Evolutionary conservation across 2,329 filamentous ascomycete genomes (phyloP), one percentile per base, ranked within the genome.

Genomic region (Pseudogymnoascus sp.): DNA sequence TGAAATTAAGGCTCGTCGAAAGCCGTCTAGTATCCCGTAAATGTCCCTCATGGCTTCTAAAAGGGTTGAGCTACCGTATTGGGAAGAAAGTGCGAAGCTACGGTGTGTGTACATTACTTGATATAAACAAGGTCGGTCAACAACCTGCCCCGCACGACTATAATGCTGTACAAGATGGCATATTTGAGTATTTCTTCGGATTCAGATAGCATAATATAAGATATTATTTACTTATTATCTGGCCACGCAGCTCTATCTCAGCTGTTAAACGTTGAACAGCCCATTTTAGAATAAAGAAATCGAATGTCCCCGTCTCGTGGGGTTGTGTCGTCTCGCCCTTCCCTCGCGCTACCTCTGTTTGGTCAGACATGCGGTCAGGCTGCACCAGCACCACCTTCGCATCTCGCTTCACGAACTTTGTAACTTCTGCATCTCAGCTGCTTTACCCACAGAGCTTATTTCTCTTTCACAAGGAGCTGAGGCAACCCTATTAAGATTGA

Each of bases 321-420:
- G 46, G 50, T 56, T 13, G 50, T 33, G 50, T 56, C 29, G 50
- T 33, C 50, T 56, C 50, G 17, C 29, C 31, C 50, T 33, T 33
- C n/a, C 19, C 46, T 19, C 29, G 9, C 50, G 50, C 50, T 56
- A 56, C 29, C n/a, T 33, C 50, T 56, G 50, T 56, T 56, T 56
- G 50, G 50, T 56, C 46, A 56, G 46, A 56, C 46, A 56, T 56
- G 46, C 46, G 46, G 46, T 56, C 50, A 56, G 50, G 50, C 50
- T 56, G 50, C 50, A 56, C 50, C 50, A 56, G 23, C 50, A 56
- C 50, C 50, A 56, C 50, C 29, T 33, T 33, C 50, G 50, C 50
- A 56, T 56, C 50, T 56, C 50, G 50, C 50, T 56, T 56, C 50
- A 56, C 50, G n/a, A 56, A 56, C 50, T 56, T 56, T 56, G 50